Percentiles rank a stretch among this genome's conserved stretches.
Evolutionary conservation across 148 eudicot genomes (phyloP).

Genomic region (Rhododendron williamsianum): DNA sequence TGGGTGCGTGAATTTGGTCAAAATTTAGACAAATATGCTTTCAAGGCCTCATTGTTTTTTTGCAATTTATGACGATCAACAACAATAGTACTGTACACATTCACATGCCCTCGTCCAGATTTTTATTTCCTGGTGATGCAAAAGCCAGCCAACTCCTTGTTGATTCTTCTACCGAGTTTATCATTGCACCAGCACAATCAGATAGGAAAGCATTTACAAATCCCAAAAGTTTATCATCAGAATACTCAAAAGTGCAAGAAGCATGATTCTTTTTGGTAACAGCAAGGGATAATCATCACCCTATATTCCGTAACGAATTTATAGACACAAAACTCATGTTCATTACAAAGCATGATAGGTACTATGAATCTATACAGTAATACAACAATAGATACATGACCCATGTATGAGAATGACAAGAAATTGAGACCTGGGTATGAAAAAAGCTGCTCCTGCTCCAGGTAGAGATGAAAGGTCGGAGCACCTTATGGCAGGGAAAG

Average conservation of each 20-base stretch:
- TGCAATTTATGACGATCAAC: not conserved
- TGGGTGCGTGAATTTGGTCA: not conserved
- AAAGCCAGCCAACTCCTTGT: not conserved
- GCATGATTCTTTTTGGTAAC: not conserved
- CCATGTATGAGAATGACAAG: not conserved
- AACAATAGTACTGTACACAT: not conserved
- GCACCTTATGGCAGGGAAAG: not conserved
- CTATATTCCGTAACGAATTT: not conserved
- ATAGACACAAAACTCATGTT: not conserved
- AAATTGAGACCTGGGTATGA: not conserved
- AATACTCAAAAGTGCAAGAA: not conserved
- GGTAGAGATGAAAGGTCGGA: not conserved
- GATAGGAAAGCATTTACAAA: not conserved
- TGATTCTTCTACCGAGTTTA: not conserved
- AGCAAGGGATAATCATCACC: constrained; percentile 39
- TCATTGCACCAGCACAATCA: not conserved
- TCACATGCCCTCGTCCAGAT: not conserved
- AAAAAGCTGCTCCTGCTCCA: not conserved
- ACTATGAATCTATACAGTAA: not conserved
- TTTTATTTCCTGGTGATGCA: not conserved
- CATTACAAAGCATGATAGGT: not conserved
- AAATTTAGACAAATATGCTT: not conserved
- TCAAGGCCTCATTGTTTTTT: not conserved
- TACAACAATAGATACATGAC: not conserved
- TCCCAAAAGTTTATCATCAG: not conserved